Evolutionary conservation across 2,329 filamentous ascomycete genomes (phyloP), one percentile per base, ranked within the genome.

Genomic region (Neonectria sp.): DNA sequence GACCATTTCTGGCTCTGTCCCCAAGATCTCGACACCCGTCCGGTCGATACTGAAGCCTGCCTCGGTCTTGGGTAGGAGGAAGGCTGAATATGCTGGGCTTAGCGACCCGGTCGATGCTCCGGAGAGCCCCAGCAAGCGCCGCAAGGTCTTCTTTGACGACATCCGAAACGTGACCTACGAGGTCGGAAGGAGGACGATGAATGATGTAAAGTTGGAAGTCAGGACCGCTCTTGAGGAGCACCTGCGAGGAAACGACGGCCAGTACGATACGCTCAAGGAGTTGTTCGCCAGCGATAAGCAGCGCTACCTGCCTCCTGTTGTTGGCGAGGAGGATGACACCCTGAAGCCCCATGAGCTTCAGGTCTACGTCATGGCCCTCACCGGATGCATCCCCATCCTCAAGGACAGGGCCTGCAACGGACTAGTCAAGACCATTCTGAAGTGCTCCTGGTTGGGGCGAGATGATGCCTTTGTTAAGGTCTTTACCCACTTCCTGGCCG

Each of bases 401-500:
- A 84, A 84, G 68, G 86, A 88, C 70, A 87, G 86, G 76, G 85
- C 85, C 33, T 92, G 89, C 75, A 85, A 87, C 25, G 86, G 86
- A 5, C 81, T 93, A 31, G 85, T 92, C 64, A 85, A 84, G 71
- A 84, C 83, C 57, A 83, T 92, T 9, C 80, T 92, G n/a, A 82
- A 84, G 60, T 90, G 87, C 76, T 86, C 88, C 37, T 93, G 91
- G 91, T 82, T 91, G 40, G 90, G 89, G 11, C 86, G 90, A 63
- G 89, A 92, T 68, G 87, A 89, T 31, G 83, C 85, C 40, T 94
- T 94, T 76, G 85, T 90, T 63, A 88, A 89, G 73, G 88, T 89
- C 58, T 95, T 93, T 77, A 86, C 88, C 62, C 86, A 90, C 74
- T 92, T 94, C 72, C 82, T 94, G 27, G 88, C 89, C 21, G 90